phyloP scores from a whole-genome alignment of 2,329 filamentous ascomycete species.

The Purpureocillium takamizusanense region DNA sequence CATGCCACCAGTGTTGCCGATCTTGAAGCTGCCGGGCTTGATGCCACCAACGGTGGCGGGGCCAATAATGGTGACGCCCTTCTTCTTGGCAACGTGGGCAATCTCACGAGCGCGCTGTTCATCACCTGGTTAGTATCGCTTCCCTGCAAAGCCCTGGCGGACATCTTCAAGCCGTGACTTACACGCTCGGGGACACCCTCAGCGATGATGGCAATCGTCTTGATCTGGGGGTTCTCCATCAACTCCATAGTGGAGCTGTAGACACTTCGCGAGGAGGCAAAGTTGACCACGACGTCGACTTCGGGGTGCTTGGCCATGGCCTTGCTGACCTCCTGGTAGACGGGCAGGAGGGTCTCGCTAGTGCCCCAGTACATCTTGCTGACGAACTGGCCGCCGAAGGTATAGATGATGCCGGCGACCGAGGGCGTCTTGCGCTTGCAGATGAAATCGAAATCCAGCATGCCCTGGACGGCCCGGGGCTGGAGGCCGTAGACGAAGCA shows the following conservation, averaged over 20 bases:
- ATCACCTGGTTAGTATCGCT: slow-evolving; percentile 10
- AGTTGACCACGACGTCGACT: slow-evolving; percentile 98
- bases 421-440: slow-evolving; percentile 97
- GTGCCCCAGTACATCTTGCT: slow-evolving; percentile 99
- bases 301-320: slow-evolving; percentile 94
- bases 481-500: slow-evolving; percentile 99
- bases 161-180: slow-evolving; percentile 29
- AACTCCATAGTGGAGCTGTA: slow-evolving; percentile 98
- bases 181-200: slow-evolving; percentile 98
- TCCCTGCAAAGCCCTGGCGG: neutral
- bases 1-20: slow-evolving; percentile 99
- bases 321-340: slow-evolving; percentile 92
- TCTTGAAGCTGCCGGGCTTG: slow-evolving; percentile 99
- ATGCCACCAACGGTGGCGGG: slow-evolving; percentile 98
- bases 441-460: slow-evolving; percentile 99
- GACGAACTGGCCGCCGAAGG: slow-evolving; percentile 98
- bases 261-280: slow-evolving; percentile 96
- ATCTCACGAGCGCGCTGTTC: slow-evolving; percentile 89
- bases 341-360: slow-evolving; percentile 94
- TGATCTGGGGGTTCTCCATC: slow-evolving; percentile 94
- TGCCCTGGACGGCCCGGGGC: slow-evolving; percentile 82
- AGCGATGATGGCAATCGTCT: slow-evolving; percentile 98
- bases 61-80: slow-evolving; percentile 98
- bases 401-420: slow-evolving; percentile 99
- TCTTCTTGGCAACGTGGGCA: slow-evolving; percentile 91